These are phyloP conservation scores for Penicillium frequentans DNA, from an alignment of 2,329 filamentous ascomycete species.

Conservation along the genomic window DNA sequence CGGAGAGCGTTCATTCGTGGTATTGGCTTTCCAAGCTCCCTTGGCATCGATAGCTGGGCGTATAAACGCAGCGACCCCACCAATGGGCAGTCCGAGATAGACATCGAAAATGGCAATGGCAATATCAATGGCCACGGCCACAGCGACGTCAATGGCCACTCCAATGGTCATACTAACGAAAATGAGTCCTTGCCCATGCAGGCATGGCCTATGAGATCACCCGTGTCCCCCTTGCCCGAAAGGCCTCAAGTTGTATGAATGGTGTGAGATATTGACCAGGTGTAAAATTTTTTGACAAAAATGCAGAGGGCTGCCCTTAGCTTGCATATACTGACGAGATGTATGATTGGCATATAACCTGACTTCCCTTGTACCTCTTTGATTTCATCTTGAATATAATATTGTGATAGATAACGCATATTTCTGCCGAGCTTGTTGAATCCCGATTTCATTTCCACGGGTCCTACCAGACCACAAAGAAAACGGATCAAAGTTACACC, in stretches of 20 bases:
- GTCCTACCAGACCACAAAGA: no score
- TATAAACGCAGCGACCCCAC: not conserved
- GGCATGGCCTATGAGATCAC: not conserved
- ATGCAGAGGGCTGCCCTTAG: not conserved
- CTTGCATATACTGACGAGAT: not conserved
- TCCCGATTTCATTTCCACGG: no score
- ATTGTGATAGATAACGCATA: no score
- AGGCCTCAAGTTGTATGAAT: not conserved
- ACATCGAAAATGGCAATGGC: not conserved
- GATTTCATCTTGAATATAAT: no score
- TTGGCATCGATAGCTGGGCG: slow-evolving; percentile 31
- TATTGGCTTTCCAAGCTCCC: slow-evolving; percentile 33
- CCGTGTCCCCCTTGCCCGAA: not conserved
- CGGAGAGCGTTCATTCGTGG: slow-evolving; percentile 64
- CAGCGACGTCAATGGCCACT: not conserved
- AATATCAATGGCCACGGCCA: not conserved
- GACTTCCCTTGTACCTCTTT: no score
- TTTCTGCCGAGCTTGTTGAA: no score
- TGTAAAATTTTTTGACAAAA: not conserved
- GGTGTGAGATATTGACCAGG: not conserved
- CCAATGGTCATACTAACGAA: not conserved
- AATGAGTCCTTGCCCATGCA: not conserved
- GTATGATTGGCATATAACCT: not conserved
- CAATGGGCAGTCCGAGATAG: not conserved
- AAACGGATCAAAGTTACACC: no score